phyloP scores from a whole-genome alignment of 2,329 filamentous ascomycete species.

The Colletotrichum caudatum region DNA sequence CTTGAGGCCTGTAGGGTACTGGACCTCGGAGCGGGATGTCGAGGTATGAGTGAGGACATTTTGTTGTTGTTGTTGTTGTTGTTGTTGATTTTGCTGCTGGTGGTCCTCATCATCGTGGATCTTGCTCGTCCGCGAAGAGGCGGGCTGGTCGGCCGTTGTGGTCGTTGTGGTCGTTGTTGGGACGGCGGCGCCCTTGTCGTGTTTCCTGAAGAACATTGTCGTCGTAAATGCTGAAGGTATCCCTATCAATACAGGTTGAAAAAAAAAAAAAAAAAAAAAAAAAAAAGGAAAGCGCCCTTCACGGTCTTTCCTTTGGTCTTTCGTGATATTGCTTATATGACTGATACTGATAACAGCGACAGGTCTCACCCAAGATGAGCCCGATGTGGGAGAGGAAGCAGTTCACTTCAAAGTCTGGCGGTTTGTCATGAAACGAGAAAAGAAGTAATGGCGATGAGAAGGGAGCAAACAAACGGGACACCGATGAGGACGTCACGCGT shows the following conservation, averaged over 20 bases:
- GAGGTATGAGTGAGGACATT: constrained; percentile 15
- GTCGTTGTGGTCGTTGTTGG: not conserved
- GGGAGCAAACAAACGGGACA: not conserved
- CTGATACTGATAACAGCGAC: not conserved
- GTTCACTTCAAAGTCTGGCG: no score
- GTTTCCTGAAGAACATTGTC: constrained; percentile 35
- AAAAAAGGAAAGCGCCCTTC: no score
- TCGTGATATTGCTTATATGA: not conserved
- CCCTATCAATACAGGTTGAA: not conserved
- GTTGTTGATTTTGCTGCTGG: not conserved
- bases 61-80: not conserved
- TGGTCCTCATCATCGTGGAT: constrained; percentile 23
- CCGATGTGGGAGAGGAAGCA: not conserved
- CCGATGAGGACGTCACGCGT: not conserved
- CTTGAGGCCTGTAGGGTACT: constrained; percentile 35
- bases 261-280: no score
- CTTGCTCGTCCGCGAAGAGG: constrained; percentile 35
- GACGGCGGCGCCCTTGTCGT: constrained; percentile 19
- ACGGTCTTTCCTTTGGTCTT: not conserved
- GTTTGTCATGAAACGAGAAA: not conserved
- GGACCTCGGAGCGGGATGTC: constrained; percentile 22
- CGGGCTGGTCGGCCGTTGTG: not conserved
- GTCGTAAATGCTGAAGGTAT: not conserved
- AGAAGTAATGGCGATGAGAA: not conserved
- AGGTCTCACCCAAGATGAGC: not conserved